Evolutionary conservation across 164 flowering plant species (phyloP).

Genomic region (Magnolia changhungtana): DNA sequence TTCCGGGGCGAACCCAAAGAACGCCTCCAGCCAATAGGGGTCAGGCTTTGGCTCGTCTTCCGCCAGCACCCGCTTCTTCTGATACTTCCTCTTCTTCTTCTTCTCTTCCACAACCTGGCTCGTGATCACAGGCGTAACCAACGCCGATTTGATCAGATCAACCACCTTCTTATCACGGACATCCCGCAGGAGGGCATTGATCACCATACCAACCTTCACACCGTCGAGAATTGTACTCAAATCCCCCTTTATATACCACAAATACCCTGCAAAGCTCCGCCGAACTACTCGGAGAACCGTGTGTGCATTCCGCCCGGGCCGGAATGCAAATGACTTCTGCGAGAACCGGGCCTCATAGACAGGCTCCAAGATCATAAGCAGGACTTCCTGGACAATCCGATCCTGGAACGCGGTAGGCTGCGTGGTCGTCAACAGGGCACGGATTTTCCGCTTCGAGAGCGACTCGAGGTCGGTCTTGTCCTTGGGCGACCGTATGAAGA

Average conservation of each 20-base stretch:
- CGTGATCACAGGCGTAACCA: constrained; percentile 78
- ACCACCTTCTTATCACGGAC: constrained; percentile 85
- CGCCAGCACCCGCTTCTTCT: constrained; percentile 84
- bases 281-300: constrained; percentile 77
- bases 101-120: constrained; percentile 48
- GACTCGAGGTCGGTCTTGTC: constrained; percentile 74
- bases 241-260: constrained; percentile 94
- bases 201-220: constrained; percentile 80
- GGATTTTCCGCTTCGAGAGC: constrained; percentile 84
- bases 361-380: constrained; percentile 90
- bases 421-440: constrained; percentile 71
- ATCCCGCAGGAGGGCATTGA: constrained; percentile 83
- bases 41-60: constrained; percentile 99
- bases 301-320: constrained; percentile 92
- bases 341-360: constrained; percentile 86
- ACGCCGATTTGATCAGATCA: constrained; percentile 75
- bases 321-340: constrained; percentile 77
- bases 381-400: constrained; percentile 85
- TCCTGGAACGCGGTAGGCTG: constrained; percentile 86
- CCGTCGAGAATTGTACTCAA: constrained; percentile 89
- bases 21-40: constrained; percentile 84
- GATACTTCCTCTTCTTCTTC: constrained; percentile 70
- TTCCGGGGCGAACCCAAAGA: constrained; percentile 94
- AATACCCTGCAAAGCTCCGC: constrained; percentile 82
- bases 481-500: constrained; percentile 74